phyloP scores from a whole-genome alignment of 768 basidiomycete genomes.

The Naganishia friedmannii region DNA sequence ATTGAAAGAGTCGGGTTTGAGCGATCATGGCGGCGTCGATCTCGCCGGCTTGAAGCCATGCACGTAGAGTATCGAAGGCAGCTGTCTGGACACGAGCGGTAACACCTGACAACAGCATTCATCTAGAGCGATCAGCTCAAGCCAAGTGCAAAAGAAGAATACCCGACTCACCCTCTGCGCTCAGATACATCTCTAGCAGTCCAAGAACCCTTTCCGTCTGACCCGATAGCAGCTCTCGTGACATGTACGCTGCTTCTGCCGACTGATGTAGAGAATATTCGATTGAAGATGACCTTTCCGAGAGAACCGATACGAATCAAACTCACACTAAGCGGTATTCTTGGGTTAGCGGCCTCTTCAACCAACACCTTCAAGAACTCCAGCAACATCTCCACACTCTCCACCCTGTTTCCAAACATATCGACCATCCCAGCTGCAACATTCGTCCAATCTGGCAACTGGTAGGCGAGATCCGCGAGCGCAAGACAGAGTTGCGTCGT shows the following conservation, averaged over 20 bases:
- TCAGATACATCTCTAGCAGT: constrained; percentile 80
- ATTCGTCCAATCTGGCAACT: constrained; percentile 79
- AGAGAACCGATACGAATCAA: background rate
- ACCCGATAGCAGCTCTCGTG: constrained; percentile 16
- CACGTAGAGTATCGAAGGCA: constrained; percentile 76
- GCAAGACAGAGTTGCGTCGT: constrained; percentile 87
- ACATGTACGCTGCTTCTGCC: constrained; percentile 19
- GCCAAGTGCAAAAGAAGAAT: background rate
- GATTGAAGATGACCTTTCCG: background rate
- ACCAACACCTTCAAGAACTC: constrained; percentile 88
- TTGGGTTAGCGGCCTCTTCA: constrained; percentile 80
- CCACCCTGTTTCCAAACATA: constrained; percentile 76
- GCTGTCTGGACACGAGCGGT: constrained; percentile 73
- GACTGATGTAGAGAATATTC: background rate
- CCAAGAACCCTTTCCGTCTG: constrained; percentile 66
- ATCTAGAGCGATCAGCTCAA: background rate
- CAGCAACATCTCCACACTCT: constrained; percentile 75
- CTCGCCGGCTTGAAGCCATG: constrained; percentile 87
- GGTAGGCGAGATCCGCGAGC: constrained; percentile 82
- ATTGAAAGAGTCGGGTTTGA: constrained; percentile 73
- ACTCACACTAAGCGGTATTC: constrained; percentile 82
- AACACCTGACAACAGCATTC: constrained; percentile 61
- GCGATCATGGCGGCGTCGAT: constrained; percentile 64
- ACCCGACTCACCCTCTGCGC: constrained; percentile 68
- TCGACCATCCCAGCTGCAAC: constrained; percentile 78